phyloP scores from a whole-genome alignment of 1,139 yeast species.

The Hyphopichia fennica region DNA sequence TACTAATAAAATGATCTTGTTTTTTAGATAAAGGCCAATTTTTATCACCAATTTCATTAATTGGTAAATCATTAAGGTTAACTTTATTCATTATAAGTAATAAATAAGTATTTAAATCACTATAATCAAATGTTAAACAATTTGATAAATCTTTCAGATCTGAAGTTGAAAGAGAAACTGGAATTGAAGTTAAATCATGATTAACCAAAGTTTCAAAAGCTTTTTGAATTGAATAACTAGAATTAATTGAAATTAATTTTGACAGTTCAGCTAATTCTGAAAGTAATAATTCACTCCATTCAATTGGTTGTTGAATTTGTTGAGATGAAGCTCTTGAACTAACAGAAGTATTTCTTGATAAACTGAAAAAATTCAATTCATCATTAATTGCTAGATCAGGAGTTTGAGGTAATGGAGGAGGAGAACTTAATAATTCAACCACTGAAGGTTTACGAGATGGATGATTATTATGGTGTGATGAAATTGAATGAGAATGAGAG shows the following conservation, averaged over 20 bases:
- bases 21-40: conserved; percentile 18
- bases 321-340: conserved; percentile 32
- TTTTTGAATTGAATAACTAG: conserved; percentile 69
- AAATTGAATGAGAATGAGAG: background rate
- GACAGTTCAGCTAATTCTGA: conserved; percentile 76
- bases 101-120: conserved; percentile 84
- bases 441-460: conserved; percentile 67
- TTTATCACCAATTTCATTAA: conserved; percentile 21
- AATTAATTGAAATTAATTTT: conserved; percentile 67
- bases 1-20: conserved; percentile 25
- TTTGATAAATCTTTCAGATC: conserved; percentile 49
- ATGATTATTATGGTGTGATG: conserved; percentile 9
- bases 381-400: conserved; percentile 22
- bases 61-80: conserved; percentile 35
- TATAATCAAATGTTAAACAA: conserved; percentile 84
- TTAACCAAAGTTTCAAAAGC: conserved; percentile 78
- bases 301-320: conserved; percentile 25
- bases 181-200: conserved; percentile 80
- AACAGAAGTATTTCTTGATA: conserved; percentile 46
- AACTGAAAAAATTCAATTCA: conserved; percentile 37
- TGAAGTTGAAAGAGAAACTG: conserved; percentile 55
- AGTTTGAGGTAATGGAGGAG: conserved; percentile 60
- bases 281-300: conserved; percentile 75
- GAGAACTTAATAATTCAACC: conserved; percentile 79
- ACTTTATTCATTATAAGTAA: conserved; percentile 72